Conservation (phyloP, 2,329 filamentous ascomycete species). For the Grosmannia penicillata region DNA sequence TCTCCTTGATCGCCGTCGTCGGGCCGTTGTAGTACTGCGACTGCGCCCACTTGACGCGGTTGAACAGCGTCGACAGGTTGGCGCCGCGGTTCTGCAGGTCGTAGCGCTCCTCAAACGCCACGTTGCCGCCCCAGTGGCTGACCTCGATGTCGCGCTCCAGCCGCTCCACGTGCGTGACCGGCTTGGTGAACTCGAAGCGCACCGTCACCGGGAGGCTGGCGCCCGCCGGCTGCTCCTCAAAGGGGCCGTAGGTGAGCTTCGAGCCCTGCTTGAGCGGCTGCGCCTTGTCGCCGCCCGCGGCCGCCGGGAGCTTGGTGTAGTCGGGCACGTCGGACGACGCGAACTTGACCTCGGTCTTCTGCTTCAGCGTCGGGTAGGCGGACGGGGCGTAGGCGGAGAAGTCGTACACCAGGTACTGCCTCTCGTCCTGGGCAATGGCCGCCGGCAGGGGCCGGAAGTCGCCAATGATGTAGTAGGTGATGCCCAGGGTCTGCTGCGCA, state of each 20-base stretch:
- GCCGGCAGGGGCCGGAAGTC: constrained; percentile 70
- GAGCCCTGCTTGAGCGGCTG: constrained; percentile 69
- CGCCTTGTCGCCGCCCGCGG: constrained; percentile 44
- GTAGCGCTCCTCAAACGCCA: constrained; percentile 90
- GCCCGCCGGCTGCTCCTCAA: constrained; percentile 64
- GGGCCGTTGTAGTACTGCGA: constrained; percentile 62
- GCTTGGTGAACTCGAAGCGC: constrained; percentile 92
- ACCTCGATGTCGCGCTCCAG: constrained; percentile 89
- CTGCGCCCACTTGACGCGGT: constrained; percentile 61
- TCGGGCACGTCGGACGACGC: constrained; percentile 65
- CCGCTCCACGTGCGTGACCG: constrained; percentile 61
- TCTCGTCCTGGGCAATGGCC: constrained; percentile 66
- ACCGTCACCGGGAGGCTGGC: constrained; percentile 58
- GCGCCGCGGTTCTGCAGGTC: constrained; percentile 78
- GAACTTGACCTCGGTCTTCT: constrained; percentile 95
- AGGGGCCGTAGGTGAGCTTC: constrained; percentile 83
- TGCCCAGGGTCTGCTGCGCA: constrained; percentile 70
- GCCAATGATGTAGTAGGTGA: constrained; percentile 69
- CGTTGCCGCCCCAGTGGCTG: constrained; percentile 94
- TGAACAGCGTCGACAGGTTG: constrained; percentile 57
- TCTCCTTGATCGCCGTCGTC: constrained; percentile 63
- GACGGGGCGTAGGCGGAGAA: constrained; percentile 79
- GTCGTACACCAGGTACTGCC: constrained; percentile 73
- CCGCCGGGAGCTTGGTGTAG: constrained; percentile 59
- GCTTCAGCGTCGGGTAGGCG: constrained; percentile 73